These are phyloP conservation scores for Metschnikowia amazonensis DNA, from an alignment of 805 yeast genomes.

Conservation along the genomic window DNA sequence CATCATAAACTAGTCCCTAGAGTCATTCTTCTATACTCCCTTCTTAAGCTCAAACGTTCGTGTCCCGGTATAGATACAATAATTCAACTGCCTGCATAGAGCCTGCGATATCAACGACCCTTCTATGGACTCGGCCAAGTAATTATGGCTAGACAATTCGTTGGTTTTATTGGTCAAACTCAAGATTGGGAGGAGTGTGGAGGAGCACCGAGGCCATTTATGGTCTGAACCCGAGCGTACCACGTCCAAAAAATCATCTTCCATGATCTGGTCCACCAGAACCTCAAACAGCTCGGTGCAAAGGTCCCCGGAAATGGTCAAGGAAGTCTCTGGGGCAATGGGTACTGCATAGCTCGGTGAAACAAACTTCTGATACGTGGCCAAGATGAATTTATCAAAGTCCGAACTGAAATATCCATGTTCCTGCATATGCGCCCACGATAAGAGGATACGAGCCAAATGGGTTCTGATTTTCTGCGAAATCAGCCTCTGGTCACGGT, in stretches of 20 bases:
- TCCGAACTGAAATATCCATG: conserved; percentile 7
- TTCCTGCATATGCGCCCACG: conserved; percentile 7
- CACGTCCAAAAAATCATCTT: conserved; percentile 13
- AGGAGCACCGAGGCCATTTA: conserved; percentile 35
- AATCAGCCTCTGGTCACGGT: conserved; percentile 21
- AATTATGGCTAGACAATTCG: conserved; percentile 30
- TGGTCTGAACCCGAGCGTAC: conserved; percentile 31
- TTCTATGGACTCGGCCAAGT: conserved; percentile 15
- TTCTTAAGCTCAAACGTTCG: conserved; percentile 22
- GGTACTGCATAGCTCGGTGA: conserved; percentile 3
- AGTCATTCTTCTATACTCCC: conserved; percentile 14
- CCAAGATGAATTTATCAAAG: conserved; percentile 23
- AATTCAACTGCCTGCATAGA: conserved; percentile 25
- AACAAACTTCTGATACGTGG: conserved; percentile 15
- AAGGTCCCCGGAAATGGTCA: conserved; percentile 29
- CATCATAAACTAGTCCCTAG: too few species aligned
- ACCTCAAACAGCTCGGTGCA: conserved; percentile 31
- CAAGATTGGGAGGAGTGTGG: conserved; percentile 36
- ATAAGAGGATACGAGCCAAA: conserved; percentile 20
- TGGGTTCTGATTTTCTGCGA: conserved; percentile 16
- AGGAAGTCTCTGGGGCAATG: conserved; percentile 17
- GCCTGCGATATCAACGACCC: conserved; percentile 10
- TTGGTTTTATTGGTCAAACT: conserved; percentile 32
- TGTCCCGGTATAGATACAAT: conserved; percentile 38
- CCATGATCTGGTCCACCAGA: conserved; percentile 13